phyloP scores from a whole-genome alignment of 805 yeast species.

The Yarrowia sp. region DNA sequence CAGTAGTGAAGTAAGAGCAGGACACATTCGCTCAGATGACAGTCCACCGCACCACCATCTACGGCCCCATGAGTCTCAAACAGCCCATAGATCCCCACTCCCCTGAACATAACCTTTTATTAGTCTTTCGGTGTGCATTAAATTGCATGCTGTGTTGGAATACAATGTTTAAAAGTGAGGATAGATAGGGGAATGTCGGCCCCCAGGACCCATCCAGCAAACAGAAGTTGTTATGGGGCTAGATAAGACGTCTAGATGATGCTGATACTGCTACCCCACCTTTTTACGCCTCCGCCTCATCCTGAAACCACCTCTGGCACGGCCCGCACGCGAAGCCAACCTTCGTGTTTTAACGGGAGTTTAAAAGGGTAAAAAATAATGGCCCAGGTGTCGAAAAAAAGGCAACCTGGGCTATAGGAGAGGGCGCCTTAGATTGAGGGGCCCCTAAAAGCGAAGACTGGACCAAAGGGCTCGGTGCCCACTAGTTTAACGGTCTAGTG shows the following conservation, averaged over 20 bases:
- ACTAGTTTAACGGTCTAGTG: background rate
- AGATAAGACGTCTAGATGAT: too few relatives aligned
- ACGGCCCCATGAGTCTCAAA: background rate
- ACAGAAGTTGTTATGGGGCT: too few relatives aligned
- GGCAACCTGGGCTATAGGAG: background rate
- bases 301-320: background rate
- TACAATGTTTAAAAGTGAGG: constrained; percentile 11
- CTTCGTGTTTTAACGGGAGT: constrained; percentile 30
- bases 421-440: too few relatives aligned
- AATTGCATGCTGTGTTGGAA: constrained; percentile 19
- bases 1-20: too few relatives aligned
- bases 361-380: constrained; percentile 7
- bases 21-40: too few relatives aligned
- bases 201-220: too few relatives aligned
- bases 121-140: constrained; percentile 15
- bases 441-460: too few relatives aligned
- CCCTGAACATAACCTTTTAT: constrained; percentile 32
- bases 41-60: too few relatives aligned
- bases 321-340: constrained; percentile 24
- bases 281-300: too few relatives aligned
- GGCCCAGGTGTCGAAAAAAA: background rate
- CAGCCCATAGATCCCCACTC: constrained; percentile 13
- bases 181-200: background rate
- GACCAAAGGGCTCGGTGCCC: background rate
- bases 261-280: too few relatives aligned